phyloP scores from a whole-genome alignment of 495 filamentous ascomycete species.

The Aspergillus homomorphus region DNA sequence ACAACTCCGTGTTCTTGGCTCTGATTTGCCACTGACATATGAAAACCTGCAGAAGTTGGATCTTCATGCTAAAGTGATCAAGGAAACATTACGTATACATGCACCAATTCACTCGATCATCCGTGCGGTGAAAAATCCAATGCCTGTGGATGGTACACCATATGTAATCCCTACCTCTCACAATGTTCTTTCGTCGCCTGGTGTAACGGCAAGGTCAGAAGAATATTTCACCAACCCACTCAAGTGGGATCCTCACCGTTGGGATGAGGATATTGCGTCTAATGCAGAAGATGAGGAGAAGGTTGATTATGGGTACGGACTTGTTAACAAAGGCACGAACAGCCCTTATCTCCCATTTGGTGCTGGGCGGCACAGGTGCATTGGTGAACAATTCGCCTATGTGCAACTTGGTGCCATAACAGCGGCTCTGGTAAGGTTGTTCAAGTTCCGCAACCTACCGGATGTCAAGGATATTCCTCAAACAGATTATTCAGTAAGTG shows the following conservation, averaged over 20 bases:
- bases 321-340: conserved; percentile 50
- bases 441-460: conserved; percentile 40
- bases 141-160: conserved; percentile 46
- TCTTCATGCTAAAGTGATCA: conserved; percentile 56
- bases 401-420: conserved; percentile 49
- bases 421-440: conserved; percentile 44
- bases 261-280: conserved; percentile 34
- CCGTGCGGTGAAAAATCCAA: conserved; percentile 58
- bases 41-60: conserved; percentile 52
- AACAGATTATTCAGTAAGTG: conserved; percentile 50
- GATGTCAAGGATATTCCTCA: conserved; percentile 35
- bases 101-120: conserved; percentile 64
- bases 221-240: conserved; percentile 47
- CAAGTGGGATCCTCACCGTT: conserved; percentile 53
- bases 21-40: conserved; percentile 52
- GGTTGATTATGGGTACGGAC: conserved; percentile 48
- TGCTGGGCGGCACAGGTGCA: conserved; percentile 54
- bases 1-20: conserved; percentile 49
- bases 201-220: conserved; percentile 42
- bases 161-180: conserved; percentile 49
- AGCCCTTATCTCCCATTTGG: conserved; percentile 57
- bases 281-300: conserved; percentile 41
- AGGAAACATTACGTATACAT: conserved; percentile 61
- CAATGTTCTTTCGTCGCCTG: conserved; percentile 49
- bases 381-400: conserved; percentile 57